A percentile compares a stretch with the other conserved stretches of the same genome.
These are phyloP conservation scores for Bryoerythrophyllum caledonicum DNA, from an alignment of 225 moss, liverwort and hornwort genomes.

Conservation along the genomic window DNA sequence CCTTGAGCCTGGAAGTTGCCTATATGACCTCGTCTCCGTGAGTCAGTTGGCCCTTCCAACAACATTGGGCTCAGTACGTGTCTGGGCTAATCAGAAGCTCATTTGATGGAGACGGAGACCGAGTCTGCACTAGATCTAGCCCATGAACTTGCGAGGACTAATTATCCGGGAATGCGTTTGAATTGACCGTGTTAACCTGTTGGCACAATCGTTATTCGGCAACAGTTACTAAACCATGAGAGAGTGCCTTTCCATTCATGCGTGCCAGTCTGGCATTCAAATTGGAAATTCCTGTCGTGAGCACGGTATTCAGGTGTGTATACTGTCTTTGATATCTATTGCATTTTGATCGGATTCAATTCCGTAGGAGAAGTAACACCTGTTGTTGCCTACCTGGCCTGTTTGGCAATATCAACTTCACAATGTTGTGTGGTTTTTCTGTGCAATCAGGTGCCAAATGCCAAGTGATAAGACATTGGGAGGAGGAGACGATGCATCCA, in stretches of 20 bases:
- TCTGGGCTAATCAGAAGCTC: too few species aligned
- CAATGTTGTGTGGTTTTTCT: too few species aligned
- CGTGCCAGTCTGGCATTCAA: conserved; percentile 36
- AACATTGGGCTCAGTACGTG: background rate
- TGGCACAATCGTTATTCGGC: background rate
- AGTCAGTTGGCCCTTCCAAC: conserved; percentile 10
- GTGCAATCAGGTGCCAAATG: too few species aligned
- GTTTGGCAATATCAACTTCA: background rate
- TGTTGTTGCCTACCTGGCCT: background rate
- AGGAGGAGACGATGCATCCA: too few species aligned
- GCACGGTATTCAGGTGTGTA: conserved; percentile 29
- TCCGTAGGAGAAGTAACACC: background rate
- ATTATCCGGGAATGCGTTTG: background rate
- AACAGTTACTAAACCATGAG: background rate
- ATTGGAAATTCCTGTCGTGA: conserved; percentile 31
- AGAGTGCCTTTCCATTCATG: conserved; percentile 30
- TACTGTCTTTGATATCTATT: background rate
- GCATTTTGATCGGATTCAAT: background rate
- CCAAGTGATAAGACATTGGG: too few species aligned
- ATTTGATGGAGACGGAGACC: too few species aligned
- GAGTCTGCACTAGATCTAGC: too few species aligned
- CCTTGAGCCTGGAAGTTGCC: conserved; percentile 16
- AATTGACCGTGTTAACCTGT: background rate
- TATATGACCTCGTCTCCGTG: conserved; percentile 8
- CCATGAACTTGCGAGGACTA: background rate